Evolutionary conservation across 1,284 basidiomycete species (phyloP).

Genomic region (Melampsora larici-populina): DNA sequence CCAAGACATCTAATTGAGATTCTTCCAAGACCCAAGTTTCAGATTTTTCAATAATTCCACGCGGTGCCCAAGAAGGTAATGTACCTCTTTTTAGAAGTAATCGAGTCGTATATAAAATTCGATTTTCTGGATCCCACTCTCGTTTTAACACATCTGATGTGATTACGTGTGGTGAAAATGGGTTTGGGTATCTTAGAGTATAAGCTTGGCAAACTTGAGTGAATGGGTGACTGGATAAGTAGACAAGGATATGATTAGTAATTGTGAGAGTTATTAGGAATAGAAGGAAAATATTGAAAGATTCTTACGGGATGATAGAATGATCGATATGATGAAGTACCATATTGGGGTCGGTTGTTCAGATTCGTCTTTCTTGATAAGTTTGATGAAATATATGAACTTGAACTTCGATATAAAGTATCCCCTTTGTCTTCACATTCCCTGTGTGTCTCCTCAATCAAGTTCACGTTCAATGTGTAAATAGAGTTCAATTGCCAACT

Average conservation of each 20-base stretch:
- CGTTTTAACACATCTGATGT: slow-evolving; percentile 92
- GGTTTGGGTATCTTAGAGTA: slow-evolving; percentile 94
- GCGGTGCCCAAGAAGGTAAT: slow-evolving; percentile 83
- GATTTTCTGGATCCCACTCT: slow-evolving; percentile 63
- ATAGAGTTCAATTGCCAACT: too few species aligned
- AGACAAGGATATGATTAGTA: background rate
- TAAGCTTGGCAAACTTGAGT: slow-evolving; percentile 86
- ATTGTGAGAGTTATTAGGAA: background rate
- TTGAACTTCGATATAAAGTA: too few species aligned
- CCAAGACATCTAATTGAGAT: slow-evolving; percentile 16
- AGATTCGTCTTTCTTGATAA: too few species aligned
- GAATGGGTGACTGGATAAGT: slow-evolving; percentile 70
- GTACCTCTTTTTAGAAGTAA: slow-evolving; percentile 88
- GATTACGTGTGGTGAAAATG: slow-evolving; percentile 86
- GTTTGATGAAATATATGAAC: too few species aligned
- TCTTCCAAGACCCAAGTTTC: slow-evolving; percentile 43
- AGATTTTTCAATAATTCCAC: slow-evolving; percentile 62
- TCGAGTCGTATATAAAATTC: slow-evolving; percentile 78
- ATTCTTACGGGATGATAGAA: slow-evolving; percentile 28
- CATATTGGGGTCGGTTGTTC: slow-evolving; percentile 6
- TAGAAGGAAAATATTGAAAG: background rate
- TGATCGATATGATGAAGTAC: slow-evolving; percentile 40
- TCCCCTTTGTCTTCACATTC: too few species aligned
- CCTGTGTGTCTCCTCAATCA: too few species aligned
- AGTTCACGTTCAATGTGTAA: too few species aligned